These are phyloP conservation scores for Domatiomyces catenatus DNA, from an alignment of 2,329 filamentous ascomycete species.

Conservation along the genomic window DNA sequence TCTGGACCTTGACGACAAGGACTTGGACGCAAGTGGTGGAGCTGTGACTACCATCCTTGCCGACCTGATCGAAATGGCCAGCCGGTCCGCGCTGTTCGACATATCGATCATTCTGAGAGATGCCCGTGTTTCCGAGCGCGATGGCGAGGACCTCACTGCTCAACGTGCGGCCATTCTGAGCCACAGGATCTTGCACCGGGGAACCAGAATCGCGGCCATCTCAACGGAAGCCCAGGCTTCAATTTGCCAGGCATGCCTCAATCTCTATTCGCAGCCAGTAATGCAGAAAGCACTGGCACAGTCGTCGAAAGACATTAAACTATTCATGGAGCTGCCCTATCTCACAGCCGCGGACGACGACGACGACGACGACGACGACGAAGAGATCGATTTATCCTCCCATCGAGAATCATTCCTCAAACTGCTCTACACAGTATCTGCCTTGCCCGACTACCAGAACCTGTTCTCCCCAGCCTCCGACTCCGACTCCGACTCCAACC, in stretches of 20 bases:
- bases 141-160: conserved; percentile 3
- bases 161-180: conserved; percentile 4
- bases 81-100: conserved; percentile 8
- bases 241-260: conserved; percentile 9
- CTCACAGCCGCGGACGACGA: neutral
- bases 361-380: conserved; percentile 4
- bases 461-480: conserved; percentile 1
- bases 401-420: conserved; percentile 12
- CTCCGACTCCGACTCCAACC: conserved; percentile 2
- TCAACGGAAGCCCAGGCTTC: conserved; percentile 5
- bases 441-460: conserved; percentile 5
- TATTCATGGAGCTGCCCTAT: conserved; percentile 9
- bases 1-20: conserved; percentile 3
- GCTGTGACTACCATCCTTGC: conserved; percentile 7
- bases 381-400: conserved; percentile 1
- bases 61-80: conserved; percentile 15
- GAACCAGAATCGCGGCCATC: conserved; percentile 3
- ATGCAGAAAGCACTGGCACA: conserved; percentile 1
- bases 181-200: conserved; percentile 4
- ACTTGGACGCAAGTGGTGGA: conserved; percentile 4
- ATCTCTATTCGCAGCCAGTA: conserved; percentile 6
- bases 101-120: conserved; percentile 4
- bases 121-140: neutral
- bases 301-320: conserved; percentile 3
- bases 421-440: conserved; percentile 10